phyloP scores from a whole-genome alignment of 768 basidiomycete genomes.

The Lactarius vividus region DNA sequence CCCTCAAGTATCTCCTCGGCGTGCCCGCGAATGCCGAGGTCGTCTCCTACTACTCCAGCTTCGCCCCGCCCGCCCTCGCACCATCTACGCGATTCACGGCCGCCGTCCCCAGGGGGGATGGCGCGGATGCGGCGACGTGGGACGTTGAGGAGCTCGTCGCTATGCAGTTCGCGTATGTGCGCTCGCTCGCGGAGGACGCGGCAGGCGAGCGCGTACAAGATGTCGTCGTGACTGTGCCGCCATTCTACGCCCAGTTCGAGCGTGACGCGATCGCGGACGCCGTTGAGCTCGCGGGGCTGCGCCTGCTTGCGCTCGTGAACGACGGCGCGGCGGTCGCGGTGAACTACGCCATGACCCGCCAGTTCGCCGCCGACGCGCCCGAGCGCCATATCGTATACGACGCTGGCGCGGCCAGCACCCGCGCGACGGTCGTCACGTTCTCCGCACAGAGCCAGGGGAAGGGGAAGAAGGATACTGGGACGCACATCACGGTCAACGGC shows the following conservation, averaged over 20 bases:
- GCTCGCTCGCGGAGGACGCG: slow-evolving; percentile 75
- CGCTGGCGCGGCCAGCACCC: slow-evolving; percentile 80
- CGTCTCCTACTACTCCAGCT: slow-evolving; percentile 39
- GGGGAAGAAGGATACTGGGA: slow-evolving; percentile 43
- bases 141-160: slow-evolving; percentile 86
- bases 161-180: slow-evolving; percentile 91
- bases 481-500: slow-evolving; percentile 74
- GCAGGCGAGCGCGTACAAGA: slow-evolving; percentile 78
- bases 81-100: slow-evolving; percentile 51
- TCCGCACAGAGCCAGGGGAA: slow-evolving; percentile 44
- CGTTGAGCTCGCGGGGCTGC: slow-evolving; percentile 85
- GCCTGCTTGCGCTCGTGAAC: slow-evolving; percentile 79
- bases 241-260: slow-evolving; percentile 87
- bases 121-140: slow-evolving; percentile 53
- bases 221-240: slow-evolving; percentile 85
- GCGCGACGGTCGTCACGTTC: slow-evolving; percentile 76
- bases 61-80: slow-evolving; percentile 57
- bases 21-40: slow-evolving; percentile 45
- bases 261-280: slow-evolving; percentile 91
- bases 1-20: slow-evolving; percentile 81
- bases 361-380: slow-evolving; percentile 66
- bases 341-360: slow-evolving; percentile 96
- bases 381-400: slow-evolving; percentile 94
- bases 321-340: slow-evolving; percentile 95
- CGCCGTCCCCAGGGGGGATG: slow-evolving; percentile 48